Evolutionary conservation across 345 rosid genomes (phyloP), one percentile per base, ranked within the genome.

Genomic region (Psidium guajava): DNA sequence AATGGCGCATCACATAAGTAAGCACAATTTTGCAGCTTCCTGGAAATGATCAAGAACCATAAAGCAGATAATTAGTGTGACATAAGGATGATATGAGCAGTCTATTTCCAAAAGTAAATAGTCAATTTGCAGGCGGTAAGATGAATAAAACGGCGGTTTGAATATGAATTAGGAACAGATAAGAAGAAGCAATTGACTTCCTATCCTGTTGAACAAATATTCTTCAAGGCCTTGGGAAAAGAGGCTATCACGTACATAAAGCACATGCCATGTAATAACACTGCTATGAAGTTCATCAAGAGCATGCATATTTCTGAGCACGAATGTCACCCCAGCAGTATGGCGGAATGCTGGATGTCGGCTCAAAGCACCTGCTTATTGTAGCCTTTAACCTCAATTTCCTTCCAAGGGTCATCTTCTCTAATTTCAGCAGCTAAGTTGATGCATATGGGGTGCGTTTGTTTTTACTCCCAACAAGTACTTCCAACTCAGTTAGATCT

Each of bases 1-100:
- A 93, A 97, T 21, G 98, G 95, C 84, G 98, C 98, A 90, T 96
- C 98, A 83, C 98, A 90, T 96, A 98, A 83, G 99, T 95, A 83
- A 97, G 93, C 95, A 97, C 93, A 83, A 93, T 89, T 91, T 90
- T 54, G 98, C 98, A 84, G 90, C 91, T 86, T 88, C 95, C 98
- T 95, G 87, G 87, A 86, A 40, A 87, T 84, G 81, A 88, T 84
- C 54, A 73, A 69, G 83, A 88, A 53, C 69, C 21, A 73, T 36
- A 24, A 54, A 36, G 32, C 73, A 81, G 57, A 64, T 28, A 64
- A 64, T 64, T 64, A 2, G 22, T 28, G 42, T 28, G 7, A 64
- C 42, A 28, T 28, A 28, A n/a, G n/a, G n/a, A n/a, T n/a, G n/a
- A n/a, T n/a, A n/a, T n/a, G n/a, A n/a, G n/a, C n/a, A n/a, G n/a